These are phyloP conservation scores for Amanita rimosa DNA, from an alignment of 768 basidiomycete genomes.

Conservation along the genomic window DNA sequence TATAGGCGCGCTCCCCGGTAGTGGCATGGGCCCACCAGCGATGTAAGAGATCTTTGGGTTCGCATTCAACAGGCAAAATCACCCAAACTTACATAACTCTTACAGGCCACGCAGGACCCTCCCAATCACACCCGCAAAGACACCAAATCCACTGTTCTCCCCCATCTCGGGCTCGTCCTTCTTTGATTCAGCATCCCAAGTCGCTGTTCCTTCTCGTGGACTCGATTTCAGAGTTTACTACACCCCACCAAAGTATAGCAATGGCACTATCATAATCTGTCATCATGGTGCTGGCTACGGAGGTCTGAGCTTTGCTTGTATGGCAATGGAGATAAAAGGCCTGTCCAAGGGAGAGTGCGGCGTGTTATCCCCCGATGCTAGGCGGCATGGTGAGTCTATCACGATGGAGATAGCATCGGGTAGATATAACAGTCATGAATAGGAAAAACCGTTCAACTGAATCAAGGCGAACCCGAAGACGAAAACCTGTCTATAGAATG, in stretches of 20 bases:
- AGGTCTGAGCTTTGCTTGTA: constrained; percentile 79
- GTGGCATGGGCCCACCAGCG: constrained; percentile 50
- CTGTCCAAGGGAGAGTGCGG: constrained; percentile 64
- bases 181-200: constrained; percentile 74
- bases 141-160: constrained; percentile 50
- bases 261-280: constrained; percentile 71
- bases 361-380: constrained; percentile 69
- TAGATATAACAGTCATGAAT: not conserved
- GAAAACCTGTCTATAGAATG: constrained; percentile 64
- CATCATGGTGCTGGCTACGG: constrained; percentile 95
- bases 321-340: constrained; percentile 69
- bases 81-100: not conserved
- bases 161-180: constrained; percentile 72
- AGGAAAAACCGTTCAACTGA: constrained; percentile 4
- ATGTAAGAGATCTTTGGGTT: constrained; percentile 39
- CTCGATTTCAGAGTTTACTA: constrained; percentile 79
- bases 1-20: constrained; percentile 49
- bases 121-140: constrained; percentile 16
- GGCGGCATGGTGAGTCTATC: constrained; percentile 68
- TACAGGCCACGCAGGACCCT: constrained; percentile 9
- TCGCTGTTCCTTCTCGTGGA: constrained; percentile 47
- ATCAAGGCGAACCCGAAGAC: constrained; percentile 13
- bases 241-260: constrained; percentile 47
- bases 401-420: not conserved
- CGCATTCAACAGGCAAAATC: not conserved